These are phyloP conservation scores for Trichoderma polysporum DNA, from an alignment of 2,329 filamentous ascomycete genomes.

Conservation along the genomic window DNA sequence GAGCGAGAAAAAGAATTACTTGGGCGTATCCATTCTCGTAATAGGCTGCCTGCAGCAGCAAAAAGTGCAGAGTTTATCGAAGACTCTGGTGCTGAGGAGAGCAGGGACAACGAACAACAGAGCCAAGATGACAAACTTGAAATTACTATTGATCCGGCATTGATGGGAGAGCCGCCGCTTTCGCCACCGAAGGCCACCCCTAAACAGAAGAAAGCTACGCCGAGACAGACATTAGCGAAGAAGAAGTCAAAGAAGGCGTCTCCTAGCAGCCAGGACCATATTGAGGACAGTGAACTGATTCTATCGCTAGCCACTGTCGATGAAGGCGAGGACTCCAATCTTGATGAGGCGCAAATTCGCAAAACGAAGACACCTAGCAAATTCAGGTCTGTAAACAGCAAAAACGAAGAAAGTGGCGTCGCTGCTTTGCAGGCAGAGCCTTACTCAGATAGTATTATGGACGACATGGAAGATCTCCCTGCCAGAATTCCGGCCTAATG, in stretches of 20 bases:
- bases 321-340: constrained; percentile 28
- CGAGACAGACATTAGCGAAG: constrained; percentile 26
- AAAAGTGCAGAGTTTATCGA: constrained; percentile 33
- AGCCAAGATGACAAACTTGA: constrained; percentile 25
- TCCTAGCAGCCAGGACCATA: constrained; percentile 32
- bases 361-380: constrained; percentile 33
- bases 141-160: constrained; percentile 36
- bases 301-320: constrained; percentile 18
- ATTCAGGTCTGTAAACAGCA: constrained; percentile 27
- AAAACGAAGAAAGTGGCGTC: constrained; percentile 14
- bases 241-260: constrained; percentile 29
- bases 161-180: constrained; percentile 24
- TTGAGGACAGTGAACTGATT: constrained; percentile 30
- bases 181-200: constrained; percentile 30
- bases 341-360: constrained; percentile 30
- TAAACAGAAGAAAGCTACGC: constrained; percentile 29
- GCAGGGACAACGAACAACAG: constrained; percentile 15
- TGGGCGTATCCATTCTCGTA: constrained; percentile 24
- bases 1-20: constrained; percentile 36
- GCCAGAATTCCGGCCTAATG: constrained; percentile 24
- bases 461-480: constrained; percentile 47
- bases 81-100: constrained; percentile 33
- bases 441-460: constrained; percentile 39
- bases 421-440: constrained; percentile 20
- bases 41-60: constrained; percentile 6